A percentile compares a stretch with the other conserved stretches of the same genome.
These are phyloP conservation scores for Populus hybrid DNA, from an alignment of 441 rosid species.

Conservation along the genomic window DNA sequence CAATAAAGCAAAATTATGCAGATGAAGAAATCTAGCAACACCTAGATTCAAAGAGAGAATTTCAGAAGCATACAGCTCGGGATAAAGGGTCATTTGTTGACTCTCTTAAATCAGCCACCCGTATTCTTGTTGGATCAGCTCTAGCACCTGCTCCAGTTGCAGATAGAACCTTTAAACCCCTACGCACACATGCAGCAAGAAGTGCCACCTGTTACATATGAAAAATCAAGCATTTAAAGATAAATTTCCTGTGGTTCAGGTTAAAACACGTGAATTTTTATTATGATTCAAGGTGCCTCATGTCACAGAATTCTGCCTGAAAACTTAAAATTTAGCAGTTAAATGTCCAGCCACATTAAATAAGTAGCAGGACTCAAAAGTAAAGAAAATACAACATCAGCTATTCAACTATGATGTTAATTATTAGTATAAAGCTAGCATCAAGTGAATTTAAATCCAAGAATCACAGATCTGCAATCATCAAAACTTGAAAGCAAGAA, in stretches of 20 bases:
- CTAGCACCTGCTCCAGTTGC: conserved; percentile 99
- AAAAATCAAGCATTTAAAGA: conserved; percentile 21
- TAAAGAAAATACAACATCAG: not conserved
- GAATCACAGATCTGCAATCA: not conserved
- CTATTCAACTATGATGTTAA: not conserved
- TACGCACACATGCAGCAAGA: conserved; percentile 85
- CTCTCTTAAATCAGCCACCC: conserved; percentile 87
- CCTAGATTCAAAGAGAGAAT: not conserved
- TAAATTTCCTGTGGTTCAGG: not conserved
- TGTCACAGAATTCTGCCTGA: not conserved
- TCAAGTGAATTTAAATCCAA: not conserved
- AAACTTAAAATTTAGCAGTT: not conserved
- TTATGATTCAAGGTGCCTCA: not conserved
- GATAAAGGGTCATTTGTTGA: conserved; percentile 93
- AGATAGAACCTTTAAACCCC: conserved; percentile 84
- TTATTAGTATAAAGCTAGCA: not conserved
- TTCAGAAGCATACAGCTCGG: conserved; percentile 49
- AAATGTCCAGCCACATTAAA: not conserved
- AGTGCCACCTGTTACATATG: conserved; percentile 70
- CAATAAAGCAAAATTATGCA: not conserved
- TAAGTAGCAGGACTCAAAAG: not conserved
- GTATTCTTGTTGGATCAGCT: conserved; percentile 97
- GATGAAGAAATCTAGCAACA: not conserved
- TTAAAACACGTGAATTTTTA: not conserved
- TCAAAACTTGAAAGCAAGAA: conserved; percentile 6